A percentile compares a stretch with the other conserved stretches of the same genome.
Evolutionary conservation across 2,329 filamentous ascomycete species (phyloP).

Genomic region (Thielaviopsis punctulata): DNA sequence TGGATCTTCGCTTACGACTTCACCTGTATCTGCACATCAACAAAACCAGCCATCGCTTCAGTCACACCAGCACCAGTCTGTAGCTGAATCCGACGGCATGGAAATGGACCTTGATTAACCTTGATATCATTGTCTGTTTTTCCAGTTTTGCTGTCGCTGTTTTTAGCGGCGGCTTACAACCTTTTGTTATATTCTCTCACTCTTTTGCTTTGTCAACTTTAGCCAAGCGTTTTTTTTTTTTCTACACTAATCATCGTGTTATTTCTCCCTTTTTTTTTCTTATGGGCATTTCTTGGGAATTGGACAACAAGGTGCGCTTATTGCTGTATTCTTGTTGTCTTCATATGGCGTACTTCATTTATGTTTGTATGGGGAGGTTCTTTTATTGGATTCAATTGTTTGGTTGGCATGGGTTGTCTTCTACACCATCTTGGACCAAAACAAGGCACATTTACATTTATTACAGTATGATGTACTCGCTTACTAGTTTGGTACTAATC

Average conservation of each 20-base stretch:
- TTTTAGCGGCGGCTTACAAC: not conserved
- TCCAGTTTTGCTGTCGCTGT: not conserved
- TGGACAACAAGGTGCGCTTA: not conserved
- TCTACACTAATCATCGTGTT: too few relatives aligned
- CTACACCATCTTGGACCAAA: too few relatives aligned
- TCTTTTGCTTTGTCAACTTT: slow-evolving; percentile 7
- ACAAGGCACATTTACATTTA: too few relatives aligned
- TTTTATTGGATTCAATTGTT: not conserved
- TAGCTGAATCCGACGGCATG: slow-evolving; percentile 8
- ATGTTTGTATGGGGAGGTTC: not conserved
- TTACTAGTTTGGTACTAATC: too few relatives aligned
- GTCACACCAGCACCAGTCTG: slow-evolving; percentile 4
- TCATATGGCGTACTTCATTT: not conserved
- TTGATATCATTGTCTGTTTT: not conserved
- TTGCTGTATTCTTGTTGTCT: not conserved
- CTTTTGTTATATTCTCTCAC: not conserved
- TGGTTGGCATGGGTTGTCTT: not conserved
- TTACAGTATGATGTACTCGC: too few relatives aligned
- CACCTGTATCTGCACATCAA: too few relatives aligned
- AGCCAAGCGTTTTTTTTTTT: slow-evolving; percentile 1
- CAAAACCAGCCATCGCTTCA: not conserved
- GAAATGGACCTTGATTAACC: slow-evolving; percentile 10
- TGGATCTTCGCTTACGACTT: not conserved
- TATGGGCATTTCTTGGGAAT: not conserved
- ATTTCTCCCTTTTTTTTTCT: not conserved